Evolutionary conservation across 192 early-diverging fungal genomes (phyloP), one percentile per base, ranked within the genome.

Genomic region (Martensiomyces pterosporus): DNA sequence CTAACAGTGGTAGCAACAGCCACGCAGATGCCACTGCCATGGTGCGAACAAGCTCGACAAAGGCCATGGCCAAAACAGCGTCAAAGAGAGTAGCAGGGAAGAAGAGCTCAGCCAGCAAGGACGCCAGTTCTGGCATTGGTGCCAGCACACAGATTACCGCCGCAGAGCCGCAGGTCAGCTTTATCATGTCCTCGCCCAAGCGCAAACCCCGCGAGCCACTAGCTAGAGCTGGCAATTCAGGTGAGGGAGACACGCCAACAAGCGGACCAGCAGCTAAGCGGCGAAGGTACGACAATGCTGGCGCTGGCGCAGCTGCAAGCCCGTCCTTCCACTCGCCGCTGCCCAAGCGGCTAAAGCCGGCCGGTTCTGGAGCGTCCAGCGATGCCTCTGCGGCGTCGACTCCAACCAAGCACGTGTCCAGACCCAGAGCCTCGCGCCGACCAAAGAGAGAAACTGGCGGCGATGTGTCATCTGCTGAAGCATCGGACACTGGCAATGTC

Each of bases 151-250:
- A n/a, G n/a, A n/a, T n/a, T n/a, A n/a, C 29, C 29, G 29, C 29
- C 29, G 12, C 5, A 12, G 29, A 24, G 33, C 35, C 16, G 18
- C 19, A 0, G 15, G 64, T 24, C 18, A 58, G 49, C 36, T 75
- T 75, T 41, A 75, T 75, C 22, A 75, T 75, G 72, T 75, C 72
- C 12, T 75, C 72, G 40, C 67, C 72, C 10, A 69, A 69, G 18
- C 72, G 72, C 53, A 63, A 66, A 43, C 46, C 64, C 13, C 55
- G 55, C 27, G 48, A 48, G 2, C 36, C 29, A 12, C 29, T 32
- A 12, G 6, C 29, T 32, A 12, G 29, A 5, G 29, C 29, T 32
- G 29, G 29, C 12, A 32, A 8, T 32, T 12, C 29, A 5, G 12
- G 29, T 32, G 29, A 5, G 29, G n/a, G n/a, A n/a, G n/a, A n/a